Evolutionary conservation across 176 grass and related monocot genomes (phyloP).

Genomic region (Saccharum officinarum): DNA sequence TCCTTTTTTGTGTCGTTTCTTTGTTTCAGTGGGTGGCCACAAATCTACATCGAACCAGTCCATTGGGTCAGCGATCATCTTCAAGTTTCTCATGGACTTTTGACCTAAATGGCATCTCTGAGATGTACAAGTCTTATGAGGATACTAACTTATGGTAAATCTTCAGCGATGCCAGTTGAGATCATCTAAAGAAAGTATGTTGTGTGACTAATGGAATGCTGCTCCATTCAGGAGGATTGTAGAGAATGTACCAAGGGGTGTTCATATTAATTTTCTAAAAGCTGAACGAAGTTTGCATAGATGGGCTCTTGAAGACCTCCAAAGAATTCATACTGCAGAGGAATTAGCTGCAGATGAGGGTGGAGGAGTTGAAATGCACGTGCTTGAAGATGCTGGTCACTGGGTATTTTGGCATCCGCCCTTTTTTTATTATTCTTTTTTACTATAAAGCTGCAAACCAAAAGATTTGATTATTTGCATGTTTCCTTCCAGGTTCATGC

Average conservation of each 20-base stretch:
- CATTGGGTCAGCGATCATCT: slow-evolving; percentile 36
- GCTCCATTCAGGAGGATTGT: slow-evolving; percentile 64
- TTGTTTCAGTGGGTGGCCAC: slow-evolving; percentile 80
- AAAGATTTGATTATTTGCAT: neutral
- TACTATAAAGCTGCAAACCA: neutral
- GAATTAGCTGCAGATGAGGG: slow-evolving; percentile 83
- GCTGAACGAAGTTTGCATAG: slow-evolving; percentile 98
- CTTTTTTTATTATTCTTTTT: neutral
- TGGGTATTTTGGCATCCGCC: slow-evolving; percentile 51
- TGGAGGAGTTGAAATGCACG: slow-evolving; percentile 93
- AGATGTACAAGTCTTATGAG: slow-evolving; percentile 96
- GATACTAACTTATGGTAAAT: slow-evolving; percentile 89
- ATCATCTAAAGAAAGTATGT: slow-evolving; percentile 1
- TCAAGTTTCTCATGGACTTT: slow-evolving; percentile 79
- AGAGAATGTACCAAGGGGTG: slow-evolving; percentile 86
- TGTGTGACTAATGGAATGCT: neutral
- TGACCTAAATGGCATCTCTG: slow-evolving; percentile 84
- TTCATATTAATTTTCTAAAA: slow-evolving; percentile 94
- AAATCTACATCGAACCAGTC: slow-evolving; percentile 62
- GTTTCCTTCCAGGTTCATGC: slow-evolving; percentile 76
- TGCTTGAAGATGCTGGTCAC: slow-evolving; percentile 95
- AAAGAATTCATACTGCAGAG: slow-evolving; percentile 77
- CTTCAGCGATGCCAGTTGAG: neutral
- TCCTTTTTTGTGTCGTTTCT: slow-evolving; percentile 26
- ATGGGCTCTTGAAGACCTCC: slow-evolving; percentile 97